These are phyloP conservation scores for Scedosporium boydii DNA, from an alignment of 2,329 filamentous ascomycete genomes.

Conservation along the genomic window DNA sequence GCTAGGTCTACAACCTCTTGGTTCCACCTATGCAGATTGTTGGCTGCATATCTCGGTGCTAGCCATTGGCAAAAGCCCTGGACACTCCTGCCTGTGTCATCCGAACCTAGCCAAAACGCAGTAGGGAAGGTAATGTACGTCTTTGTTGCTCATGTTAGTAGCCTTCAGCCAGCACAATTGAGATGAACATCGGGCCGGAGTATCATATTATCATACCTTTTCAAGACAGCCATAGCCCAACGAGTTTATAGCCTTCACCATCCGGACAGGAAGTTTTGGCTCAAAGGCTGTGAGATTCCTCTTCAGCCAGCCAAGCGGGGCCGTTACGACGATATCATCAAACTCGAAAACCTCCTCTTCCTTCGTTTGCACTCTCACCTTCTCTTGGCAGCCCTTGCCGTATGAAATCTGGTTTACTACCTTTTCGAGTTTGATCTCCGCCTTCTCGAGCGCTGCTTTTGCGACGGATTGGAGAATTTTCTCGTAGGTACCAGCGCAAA, in stretches of 20 bases:
- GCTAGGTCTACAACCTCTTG: conserved; percentile 72
- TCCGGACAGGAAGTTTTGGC: conserved; percentile 46
- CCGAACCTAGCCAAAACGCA: conserved; percentile 58
- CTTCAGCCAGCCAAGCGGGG: conserved; percentile 61
- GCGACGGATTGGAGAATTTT: conserved; percentile 50
- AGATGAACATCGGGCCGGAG: not conserved
- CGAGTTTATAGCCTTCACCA: conserved; percentile 51
- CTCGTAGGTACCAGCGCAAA: conserved; percentile 49
- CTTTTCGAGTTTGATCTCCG: conserved; percentile 42
- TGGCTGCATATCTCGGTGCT: conserved; percentile 54
- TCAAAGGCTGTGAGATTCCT: conserved; percentile 46
- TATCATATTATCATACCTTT: conserved; percentile 43
- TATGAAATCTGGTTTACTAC: conserved; percentile 34
- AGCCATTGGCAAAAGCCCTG: conserved; percentile 71
- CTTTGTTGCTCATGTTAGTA: conserved; percentile 14
- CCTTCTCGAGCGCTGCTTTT: conserved; percentile 43
- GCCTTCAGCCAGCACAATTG: not conserved
- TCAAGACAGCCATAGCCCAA: conserved; percentile 64
- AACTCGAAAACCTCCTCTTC: conserved; percentile 40
- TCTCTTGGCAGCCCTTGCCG: conserved; percentile 17
- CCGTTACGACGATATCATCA: conserved; percentile 60
- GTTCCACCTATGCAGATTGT: conserved; percentile 57
- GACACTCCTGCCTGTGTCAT: conserved; percentile 30
- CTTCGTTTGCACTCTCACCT: conserved; percentile 34
- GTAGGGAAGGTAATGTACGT: conserved; percentile 60